Percentiles rank a stretch among this genome's conserved stretches.
phyloP scores from a whole-genome alignment of 345 rosid genomes.

The Eucalyptus shirleyi region DNA sequence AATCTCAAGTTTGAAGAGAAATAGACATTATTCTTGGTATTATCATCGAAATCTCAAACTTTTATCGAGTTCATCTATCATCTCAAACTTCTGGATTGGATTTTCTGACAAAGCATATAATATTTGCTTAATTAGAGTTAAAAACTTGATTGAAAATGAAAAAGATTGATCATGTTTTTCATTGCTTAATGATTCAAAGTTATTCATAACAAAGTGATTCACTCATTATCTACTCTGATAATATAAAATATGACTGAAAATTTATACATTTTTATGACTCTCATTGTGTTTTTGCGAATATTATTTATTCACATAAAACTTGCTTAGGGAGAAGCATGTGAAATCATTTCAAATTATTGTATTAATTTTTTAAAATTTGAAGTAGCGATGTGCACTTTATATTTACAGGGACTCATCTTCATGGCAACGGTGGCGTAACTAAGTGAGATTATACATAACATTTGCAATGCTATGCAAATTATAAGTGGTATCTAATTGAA shows the following conservation, averaged over 20 bases:
- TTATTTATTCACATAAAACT: not conserved
- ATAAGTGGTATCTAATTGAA: not conserved
- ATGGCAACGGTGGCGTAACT: not conserved
- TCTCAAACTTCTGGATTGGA: not conserved
- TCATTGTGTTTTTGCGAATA: not conserved
- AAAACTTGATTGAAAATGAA: not conserved
- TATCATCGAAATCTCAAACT: not conserved
- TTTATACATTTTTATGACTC: not conserved
- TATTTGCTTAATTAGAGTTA: not conserved
- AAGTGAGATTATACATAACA: not conserved
- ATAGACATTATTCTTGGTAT: too few relatives aligned
- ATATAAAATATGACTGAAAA: not conserved
- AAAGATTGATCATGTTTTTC: not conserved
- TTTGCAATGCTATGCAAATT: not conserved
- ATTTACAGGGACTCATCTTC: not conserved
- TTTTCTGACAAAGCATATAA: not conserved
- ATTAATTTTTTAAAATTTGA: too few relatives aligned
- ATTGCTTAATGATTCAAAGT: not conserved
- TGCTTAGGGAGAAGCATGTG: not conserved
- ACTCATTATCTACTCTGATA: not conserved
- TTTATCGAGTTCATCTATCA: not conserved
- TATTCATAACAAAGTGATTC: not conserved
- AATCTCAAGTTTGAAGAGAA: not conserved
- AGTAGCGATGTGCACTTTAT: not conserved
- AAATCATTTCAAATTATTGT: too few relatives aligned